phyloP scores from a whole-genome alignment of 495 filamentous ascomycete species.

The Aspergillus hancockii region DNA sequence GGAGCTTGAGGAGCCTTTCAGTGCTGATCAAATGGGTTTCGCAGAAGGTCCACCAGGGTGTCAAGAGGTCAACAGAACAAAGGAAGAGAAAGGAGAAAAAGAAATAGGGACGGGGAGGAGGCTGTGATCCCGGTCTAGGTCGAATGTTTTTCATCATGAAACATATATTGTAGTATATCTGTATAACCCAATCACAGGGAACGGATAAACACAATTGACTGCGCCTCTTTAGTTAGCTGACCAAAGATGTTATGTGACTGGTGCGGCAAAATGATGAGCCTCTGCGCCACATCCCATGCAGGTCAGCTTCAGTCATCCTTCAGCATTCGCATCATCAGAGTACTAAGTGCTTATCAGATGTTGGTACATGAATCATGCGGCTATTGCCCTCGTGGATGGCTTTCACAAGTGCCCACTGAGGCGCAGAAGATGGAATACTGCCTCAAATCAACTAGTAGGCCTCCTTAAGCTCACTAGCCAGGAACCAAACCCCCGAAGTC shows the following conservation, averaged over 20 bases:
- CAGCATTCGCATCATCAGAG: background rate
- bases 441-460: background rate
- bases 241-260: slow-evolving; percentile 19
- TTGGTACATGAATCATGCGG: too few species aligned
- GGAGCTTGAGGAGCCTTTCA: background rate
- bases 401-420: too few species aligned
- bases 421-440: too few species aligned
- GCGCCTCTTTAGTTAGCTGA: background rate
- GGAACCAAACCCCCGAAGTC: background rate
- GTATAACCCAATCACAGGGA: too few species aligned
- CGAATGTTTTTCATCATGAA: too few species aligned
- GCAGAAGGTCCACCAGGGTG: too few species aligned
- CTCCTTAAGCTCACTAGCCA: background rate
- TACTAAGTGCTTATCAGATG: too few species aligned
- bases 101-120: background rate
- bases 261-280: slow-evolving; percentile 1
- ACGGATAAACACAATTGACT: background rate
- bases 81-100: slow-evolving; percentile 7
- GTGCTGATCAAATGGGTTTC: background rate
- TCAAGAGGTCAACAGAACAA: background rate
- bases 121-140: too few species aligned
- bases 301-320: background rate
- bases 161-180: too few species aligned
- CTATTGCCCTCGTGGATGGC: too few species aligned
- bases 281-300: slow-evolving; percentile 12